Evolutionary conservation across 495 filamentous ascomycete species (phyloP).

Genomic region (Tuber indicum): DNA sequence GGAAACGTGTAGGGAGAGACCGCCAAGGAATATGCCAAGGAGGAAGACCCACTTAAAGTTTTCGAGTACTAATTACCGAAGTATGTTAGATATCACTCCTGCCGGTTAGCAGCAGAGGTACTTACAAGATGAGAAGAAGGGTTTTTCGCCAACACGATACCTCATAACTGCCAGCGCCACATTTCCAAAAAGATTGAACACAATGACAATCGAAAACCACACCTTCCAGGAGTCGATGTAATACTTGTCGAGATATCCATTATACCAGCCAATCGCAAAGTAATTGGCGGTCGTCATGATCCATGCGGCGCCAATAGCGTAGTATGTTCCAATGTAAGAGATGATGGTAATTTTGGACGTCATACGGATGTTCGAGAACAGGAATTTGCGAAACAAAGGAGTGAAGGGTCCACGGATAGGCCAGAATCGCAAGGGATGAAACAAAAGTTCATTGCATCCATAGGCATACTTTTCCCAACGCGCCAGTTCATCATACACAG

Average conservation of each 20-base stretch:
- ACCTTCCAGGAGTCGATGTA: conserved; percentile 72
- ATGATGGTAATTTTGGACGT: conserved; percentile 74
- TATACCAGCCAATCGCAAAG: conserved; percentile 70
- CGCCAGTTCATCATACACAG: conserved; percentile 75
- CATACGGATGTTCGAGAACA: conserved; percentile 65
- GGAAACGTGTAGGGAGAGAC: conserved; percentile 61
- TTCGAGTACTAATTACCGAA: conserved; percentile 54
- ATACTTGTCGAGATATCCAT: conserved; percentile 65
- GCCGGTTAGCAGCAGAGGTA: not conserved
- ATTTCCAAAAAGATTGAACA: conserved; percentile 65
- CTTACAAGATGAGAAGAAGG: conserved; percentile 47
- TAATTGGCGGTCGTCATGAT: conserved; percentile 71
- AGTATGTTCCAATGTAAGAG: conserved; percentile 83
- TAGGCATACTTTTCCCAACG: conserved; percentile 86
- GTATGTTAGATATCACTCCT: conserved; percentile 4
- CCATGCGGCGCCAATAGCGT: conserved; percentile 74
- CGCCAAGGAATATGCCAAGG: conserved; percentile 63
- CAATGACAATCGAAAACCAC: conserved; percentile 65
- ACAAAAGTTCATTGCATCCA: conserved; percentile 77
- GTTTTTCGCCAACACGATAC: conserved; percentile 58
- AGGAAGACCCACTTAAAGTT: conserved; percentile 69
- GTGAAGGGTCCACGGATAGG: conserved; percentile 64
- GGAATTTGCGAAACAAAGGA: conserved; percentile 62
- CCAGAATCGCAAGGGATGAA: conserved; percentile 65
- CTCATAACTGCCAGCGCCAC: conserved; percentile 60